Evolutionary conservation across 805 yeast species (phyloP).

Genomic region (Barnettozyma vustinii): DNA sequence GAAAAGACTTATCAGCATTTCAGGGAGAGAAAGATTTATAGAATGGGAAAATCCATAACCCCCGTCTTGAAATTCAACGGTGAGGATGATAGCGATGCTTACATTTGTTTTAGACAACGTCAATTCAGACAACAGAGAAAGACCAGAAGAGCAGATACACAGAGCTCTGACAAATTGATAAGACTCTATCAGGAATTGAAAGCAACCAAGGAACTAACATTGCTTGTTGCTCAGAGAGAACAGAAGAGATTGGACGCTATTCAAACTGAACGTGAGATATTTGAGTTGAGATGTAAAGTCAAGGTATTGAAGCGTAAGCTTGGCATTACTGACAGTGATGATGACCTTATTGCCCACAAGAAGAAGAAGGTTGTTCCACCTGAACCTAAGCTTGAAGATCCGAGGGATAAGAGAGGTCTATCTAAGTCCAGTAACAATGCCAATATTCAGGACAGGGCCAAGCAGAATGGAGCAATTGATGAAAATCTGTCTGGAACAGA

Average conservation of each 20-base stretch:
- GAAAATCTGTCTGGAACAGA: slow-evolving; percentile 21
- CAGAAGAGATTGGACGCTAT: slow-evolving; percentile 53
- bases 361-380: slow-evolving; percentile 42
- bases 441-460: slow-evolving; percentile 16
- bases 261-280: slow-evolving; percentile 59
- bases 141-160: slow-evolving; percentile 89
- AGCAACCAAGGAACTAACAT: slow-evolving; percentile 63
- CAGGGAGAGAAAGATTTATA: slow-evolving; percentile 64
- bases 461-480: neutral
- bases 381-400: slow-evolving; percentile 5
- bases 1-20: slow-evolving; percentile 71
- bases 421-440: slow-evolving; percentile 16
- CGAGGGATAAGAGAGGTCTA: slow-evolving; percentile 18
- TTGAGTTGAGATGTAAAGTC: slow-evolving; percentile 65
- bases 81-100: slow-evolving; percentile 91
- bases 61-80: slow-evolving; percentile 77
- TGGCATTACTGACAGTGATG: slow-evolving; percentile 79
- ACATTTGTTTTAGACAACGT: slow-evolving; percentile 91
- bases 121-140: slow-evolving; percentile 94
- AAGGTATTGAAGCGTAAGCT: slow-evolving; percentile 70
- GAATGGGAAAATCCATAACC: slow-evolving; percentile 64
- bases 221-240: slow-evolving; percentile 73
- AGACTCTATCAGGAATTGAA: slow-evolving; percentile 70
- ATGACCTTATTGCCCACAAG: slow-evolving; percentile 73
- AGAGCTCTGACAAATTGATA: slow-evolving; percentile 80